Conservation (phyloP, 441 rosid genomes). For the Bruguiera hainesii region DNA sequence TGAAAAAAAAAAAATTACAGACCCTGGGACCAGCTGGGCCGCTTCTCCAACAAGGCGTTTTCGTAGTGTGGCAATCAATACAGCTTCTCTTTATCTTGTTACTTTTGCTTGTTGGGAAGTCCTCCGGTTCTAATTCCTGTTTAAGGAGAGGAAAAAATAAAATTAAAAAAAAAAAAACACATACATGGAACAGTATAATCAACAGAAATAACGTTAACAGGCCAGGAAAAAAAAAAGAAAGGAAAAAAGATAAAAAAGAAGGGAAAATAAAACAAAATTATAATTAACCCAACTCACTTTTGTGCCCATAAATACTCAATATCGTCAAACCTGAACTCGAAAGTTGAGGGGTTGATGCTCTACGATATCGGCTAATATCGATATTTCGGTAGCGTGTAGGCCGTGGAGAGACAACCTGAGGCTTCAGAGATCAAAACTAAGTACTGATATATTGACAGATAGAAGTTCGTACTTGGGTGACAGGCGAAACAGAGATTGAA, state of each 20-base stretch:
- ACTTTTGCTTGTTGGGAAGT: constrained; percentile 4
- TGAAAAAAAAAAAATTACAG: background rate
- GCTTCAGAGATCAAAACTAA: background rate
- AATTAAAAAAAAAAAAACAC: background rate
- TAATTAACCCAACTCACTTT: constrained; percentile 19
- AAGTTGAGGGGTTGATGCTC: too few relatives aligned
- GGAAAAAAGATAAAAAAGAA: background rate
- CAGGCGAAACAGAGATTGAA: too few relatives aligned
- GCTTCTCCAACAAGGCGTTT: constrained; percentile 93
- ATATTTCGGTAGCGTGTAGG: too few relatives aligned
- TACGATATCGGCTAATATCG: too few relatives aligned
- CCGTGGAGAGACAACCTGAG: too few relatives aligned
- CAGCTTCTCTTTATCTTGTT: constrained; percentile 53
- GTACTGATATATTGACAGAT: background rate
- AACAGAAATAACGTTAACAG: too few relatives aligned
- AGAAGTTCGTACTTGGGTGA: too few relatives aligned
- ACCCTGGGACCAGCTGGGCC: constrained; percentile 98
- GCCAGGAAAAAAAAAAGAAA: too few relatives aligned
- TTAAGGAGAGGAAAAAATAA: background rate
- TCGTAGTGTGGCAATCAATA: constrained; percentile 74
- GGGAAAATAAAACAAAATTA: background rate
- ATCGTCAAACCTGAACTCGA: background rate
- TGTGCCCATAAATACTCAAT: constrained; percentile 21
- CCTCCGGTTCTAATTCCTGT: constrained; percentile 23
- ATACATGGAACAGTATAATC: background rate